Evolutionary conservation across 352 stramenopile genomes (phyloP).

Genomic region (Pythium diclinum): DNA sequence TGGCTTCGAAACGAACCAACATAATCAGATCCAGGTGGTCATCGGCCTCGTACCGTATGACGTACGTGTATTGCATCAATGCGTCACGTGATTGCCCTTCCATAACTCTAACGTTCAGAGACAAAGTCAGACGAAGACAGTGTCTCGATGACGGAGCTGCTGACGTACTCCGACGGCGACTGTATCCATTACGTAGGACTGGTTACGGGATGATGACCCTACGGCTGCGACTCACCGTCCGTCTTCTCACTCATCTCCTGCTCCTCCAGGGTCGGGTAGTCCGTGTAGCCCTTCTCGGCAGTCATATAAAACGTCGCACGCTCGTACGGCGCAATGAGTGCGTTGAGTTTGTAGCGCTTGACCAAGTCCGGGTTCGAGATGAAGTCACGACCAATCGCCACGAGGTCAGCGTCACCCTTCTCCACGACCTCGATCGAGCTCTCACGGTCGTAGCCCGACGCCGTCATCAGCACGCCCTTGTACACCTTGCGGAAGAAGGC

Average conservation of each 20-base stretch:
- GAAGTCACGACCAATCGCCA: slow-evolving; percentile 69
- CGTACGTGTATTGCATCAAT: no score
- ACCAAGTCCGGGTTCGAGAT: slow-evolving; percentile 79
- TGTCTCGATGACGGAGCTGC: no score
- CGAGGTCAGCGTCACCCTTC: slow-evolving; percentile 47
- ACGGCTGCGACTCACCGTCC: slow-evolving; percentile 2
- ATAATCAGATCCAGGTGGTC: no score
- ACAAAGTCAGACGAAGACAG: no score
- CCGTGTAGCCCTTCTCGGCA: slow-evolving; percentile 31
- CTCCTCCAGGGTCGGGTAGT: slow-evolving; percentile 25
- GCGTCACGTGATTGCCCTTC: no score
- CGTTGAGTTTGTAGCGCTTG: slow-evolving; percentile 35
- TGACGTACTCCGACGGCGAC: no score
- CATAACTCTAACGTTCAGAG: no score
- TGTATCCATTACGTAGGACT: no score
- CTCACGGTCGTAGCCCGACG: slow-evolving; percentile 51
- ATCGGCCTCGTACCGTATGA: no score
- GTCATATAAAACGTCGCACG: slow-evolving; percentile 23
- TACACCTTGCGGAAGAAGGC: slow-evolving; percentile 56
- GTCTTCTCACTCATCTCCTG: not conserved
- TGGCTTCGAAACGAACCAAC: no score
- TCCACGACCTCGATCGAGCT: slow-evolving; percentile 51
- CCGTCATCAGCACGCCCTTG: slow-evolving; percentile 55
- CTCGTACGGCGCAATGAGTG: slow-evolving; percentile 27
- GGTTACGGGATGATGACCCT: no score